phyloP scores from a whole-genome alignment of 768 basidiomycete species.

The Suillus plorans region DNA sequence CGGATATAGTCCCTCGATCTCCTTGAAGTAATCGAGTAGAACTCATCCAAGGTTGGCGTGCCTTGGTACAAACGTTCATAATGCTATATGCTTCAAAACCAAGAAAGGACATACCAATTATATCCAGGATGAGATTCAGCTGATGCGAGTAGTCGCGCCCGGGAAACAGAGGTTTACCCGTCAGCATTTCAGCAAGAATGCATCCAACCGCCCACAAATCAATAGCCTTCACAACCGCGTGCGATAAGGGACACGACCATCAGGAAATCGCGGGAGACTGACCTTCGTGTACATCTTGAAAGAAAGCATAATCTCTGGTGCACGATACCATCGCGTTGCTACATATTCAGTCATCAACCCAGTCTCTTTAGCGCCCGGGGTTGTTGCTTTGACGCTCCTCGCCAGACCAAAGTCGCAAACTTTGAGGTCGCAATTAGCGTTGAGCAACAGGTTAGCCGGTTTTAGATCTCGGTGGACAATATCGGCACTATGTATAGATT shows the following conservation, averaged over 20 bases:
- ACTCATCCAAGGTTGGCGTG: constrained; percentile 87
- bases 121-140: constrained; percentile 83
- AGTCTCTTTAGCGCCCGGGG: constrained; percentile 56
- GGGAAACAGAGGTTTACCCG: constrained; percentile 81
- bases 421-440: constrained; percentile 88
- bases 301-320: constrained; percentile 92
- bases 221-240: constrained; percentile 44
- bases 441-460: constrained; percentile 84
- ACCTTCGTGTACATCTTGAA: constrained; percentile 89
- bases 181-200: constrained; percentile 80
- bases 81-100: constrained; percentile 12
- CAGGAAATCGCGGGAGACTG: constrained; percentile 10
- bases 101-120: constrained; percentile 54
- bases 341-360: constrained; percentile 84
- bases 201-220: constrained; percentile 78
- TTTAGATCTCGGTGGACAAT: constrained; percentile 80
- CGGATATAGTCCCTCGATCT: constrained; percentile 88
- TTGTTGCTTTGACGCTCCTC: constrained; percentile 55
- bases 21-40: constrained; percentile 84
- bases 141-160: constrained; percentile 88
- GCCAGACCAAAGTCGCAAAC: constrained; percentile 90
- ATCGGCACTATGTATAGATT: constrained; percentile 86
- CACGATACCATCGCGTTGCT: constrained; percentile 91
- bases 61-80: constrained; percentile 38
- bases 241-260: constrained; percentile 11